Evolutionary conservation across 495 filamentous ascomycete species (phyloP).

Genomic region (Penicillium nucicola): DNA sequence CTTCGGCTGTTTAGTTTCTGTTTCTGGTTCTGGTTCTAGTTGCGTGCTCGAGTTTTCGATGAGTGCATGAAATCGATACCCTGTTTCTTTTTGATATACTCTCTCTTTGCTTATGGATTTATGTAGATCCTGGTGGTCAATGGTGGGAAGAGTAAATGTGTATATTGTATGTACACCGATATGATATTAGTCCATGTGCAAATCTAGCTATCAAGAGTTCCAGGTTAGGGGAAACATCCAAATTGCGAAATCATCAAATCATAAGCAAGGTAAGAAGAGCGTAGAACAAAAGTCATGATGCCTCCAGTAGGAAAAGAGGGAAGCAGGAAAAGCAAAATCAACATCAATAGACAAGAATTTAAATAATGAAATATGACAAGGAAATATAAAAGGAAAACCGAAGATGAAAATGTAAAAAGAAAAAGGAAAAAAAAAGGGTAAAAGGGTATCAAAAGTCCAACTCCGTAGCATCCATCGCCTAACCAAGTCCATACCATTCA

Average conservation of each 20-base stretch:
- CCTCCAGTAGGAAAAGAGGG: neutral
- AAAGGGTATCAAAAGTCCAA: conserved; percentile 41
- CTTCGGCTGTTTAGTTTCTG: neutral
- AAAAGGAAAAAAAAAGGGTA: conserved; percentile 17
- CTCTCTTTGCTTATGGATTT: neutral
- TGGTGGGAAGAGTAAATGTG: neutral
- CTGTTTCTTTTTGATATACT: conserved; percentile 9
- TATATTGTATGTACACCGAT: neutral
- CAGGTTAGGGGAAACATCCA: neutral
- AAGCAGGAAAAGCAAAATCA: neutral
- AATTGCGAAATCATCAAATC: conserved; percentile 18
- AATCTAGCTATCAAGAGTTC: neutral
- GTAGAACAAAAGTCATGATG: conserved; percentile 17
- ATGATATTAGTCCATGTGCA: conserved; percentile 14
- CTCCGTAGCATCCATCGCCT: conserved; percentile 19
- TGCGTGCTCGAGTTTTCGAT: conserved; percentile 1
- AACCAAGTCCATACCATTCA: neutral
- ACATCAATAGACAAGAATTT: neutral
- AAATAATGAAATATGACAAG: conserved; percentile 9
- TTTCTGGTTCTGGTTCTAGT: neutral
- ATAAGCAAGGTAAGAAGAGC: conserved; percentile 9
- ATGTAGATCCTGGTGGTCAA: conserved; percentile 1
- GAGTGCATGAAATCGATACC: conserved; percentile 28
- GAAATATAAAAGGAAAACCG: conserved; percentile 4
- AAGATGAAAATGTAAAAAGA: conserved; percentile 1